phyloP scores from a whole-genome alignment of 1,284 basidiomycete species.

The Leccinum cinnamomeum region DNA sequence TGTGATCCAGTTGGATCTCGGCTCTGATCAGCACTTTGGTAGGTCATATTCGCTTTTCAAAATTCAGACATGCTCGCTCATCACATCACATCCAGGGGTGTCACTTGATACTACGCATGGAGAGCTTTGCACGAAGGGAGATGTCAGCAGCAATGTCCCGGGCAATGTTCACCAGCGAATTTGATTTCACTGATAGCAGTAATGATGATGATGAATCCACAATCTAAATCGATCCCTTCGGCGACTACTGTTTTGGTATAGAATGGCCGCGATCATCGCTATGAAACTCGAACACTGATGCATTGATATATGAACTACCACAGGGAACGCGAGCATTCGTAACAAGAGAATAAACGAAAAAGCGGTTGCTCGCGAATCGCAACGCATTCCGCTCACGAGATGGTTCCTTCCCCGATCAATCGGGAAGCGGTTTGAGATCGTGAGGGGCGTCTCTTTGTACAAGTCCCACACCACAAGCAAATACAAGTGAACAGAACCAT shows the following conservation, averaged over 20 bases:
- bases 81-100: constrained; percentile 18
- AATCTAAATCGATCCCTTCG: neutral
- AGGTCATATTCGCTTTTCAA: constrained; percentile 4
- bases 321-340: neutral
- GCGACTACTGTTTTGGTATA: neutral
- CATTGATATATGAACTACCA: neutral
- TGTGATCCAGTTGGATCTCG: constrained; percentile 18
- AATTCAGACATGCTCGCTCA: neutral
- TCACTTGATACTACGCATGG: constrained; percentile 25
- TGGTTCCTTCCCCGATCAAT: neutral
- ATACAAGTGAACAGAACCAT: neutral
- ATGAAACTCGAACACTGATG: neutral
- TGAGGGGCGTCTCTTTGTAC: neutral
- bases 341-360: neutral
- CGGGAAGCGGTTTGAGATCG: neutral
- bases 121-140: constrained; percentile 18
- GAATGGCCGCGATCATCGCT: neutral
- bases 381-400: neutral
- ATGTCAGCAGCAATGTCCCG: neutral
- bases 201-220: neutral
- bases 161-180: constrained; percentile 13
- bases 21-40: constrained; percentile 19
- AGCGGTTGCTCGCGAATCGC: neutral
- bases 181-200: neutral
- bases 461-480: neutral